Percentiles rank a stretch among this genome's conserved stretches.
Evolutionary conservation across 2,329 filamentous ascomycete species (phyloP).

Genomic region (Phaeosphaeriaceae sp.): DNA sequence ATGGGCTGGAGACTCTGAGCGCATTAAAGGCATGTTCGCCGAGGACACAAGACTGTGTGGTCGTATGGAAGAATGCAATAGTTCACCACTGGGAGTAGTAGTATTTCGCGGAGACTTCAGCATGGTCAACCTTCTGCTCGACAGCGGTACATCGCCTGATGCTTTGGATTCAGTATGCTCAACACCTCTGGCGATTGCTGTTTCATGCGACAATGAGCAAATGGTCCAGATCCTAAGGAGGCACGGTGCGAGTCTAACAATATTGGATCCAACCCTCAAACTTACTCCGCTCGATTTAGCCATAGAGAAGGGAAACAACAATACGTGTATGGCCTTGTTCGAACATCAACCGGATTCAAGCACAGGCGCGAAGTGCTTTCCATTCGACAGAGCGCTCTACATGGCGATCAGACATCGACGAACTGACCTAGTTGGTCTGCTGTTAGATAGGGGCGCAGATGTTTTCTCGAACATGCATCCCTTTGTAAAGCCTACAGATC

Average conservation of each 20-base stretch:
- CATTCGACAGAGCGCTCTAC: too few species aligned
- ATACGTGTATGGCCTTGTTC: too few species aligned
- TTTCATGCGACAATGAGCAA: neutral
- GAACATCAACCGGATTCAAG: too few species aligned
- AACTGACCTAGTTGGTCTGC: too few species aligned
- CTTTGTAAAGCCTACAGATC: too few species aligned
- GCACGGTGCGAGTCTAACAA: neutral
- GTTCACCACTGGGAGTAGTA: neutral
- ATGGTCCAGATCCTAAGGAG: neutral
- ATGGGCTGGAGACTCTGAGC: neutral
- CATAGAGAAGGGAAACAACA: too few species aligned
- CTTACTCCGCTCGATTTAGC: neutral
- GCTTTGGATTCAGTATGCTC: neutral
- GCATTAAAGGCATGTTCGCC: neutral
- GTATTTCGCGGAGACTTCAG: neutral
- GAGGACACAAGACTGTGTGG: neutral
- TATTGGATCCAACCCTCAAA: neutral
- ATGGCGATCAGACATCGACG: too few species aligned
- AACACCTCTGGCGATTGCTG: neutral
- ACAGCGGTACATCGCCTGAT: neutral
- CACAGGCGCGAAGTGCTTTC: too few species aligned
- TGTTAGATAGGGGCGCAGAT: too few species aligned
- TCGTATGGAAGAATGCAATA: neutral
- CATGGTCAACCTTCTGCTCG: neutral
- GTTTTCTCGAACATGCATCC: too few species aligned